These are phyloP conservation scores for Hypsizygus ulmarius DNA, from an alignment of 1,284 basidiomycete genomes.

Conservation along the genomic window DNA sequence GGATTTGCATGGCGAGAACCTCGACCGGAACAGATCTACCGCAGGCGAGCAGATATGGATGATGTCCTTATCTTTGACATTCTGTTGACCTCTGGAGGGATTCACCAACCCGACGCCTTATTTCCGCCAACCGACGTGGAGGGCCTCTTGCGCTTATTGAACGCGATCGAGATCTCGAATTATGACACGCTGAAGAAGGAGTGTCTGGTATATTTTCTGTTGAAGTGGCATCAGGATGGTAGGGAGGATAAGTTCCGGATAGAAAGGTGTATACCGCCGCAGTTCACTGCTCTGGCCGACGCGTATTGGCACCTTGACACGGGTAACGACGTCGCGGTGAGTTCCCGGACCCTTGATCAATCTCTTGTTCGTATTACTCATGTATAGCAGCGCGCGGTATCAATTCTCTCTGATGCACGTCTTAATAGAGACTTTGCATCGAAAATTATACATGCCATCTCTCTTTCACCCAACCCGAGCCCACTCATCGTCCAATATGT, in stretches of 20 bases:
- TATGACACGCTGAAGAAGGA: constrained; percentile 78
- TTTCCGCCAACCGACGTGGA: constrained; percentile 65
- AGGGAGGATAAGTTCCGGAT: constrained; percentile 54
- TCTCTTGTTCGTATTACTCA: constrained; percentile 4
- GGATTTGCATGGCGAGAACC: constrained; percentile 52
- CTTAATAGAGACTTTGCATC: constrained; percentile 71
- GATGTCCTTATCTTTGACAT: constrained; percentile 73
- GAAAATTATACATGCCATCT: constrained; percentile 69
- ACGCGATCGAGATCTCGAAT: constrained; percentile 54
- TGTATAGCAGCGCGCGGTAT: constrained; percentile 56
- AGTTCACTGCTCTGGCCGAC: constrained; percentile 68
- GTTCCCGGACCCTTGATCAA: constrained; percentile 26
- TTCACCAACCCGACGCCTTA: constrained; percentile 51
- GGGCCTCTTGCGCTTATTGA: constrained; percentile 52
- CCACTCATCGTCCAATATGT: constrained; percentile 65
- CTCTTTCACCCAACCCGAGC: constrained; percentile 47
- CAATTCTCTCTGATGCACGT: constrained; percentile 68
- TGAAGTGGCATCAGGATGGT: constrained; percentile 71
- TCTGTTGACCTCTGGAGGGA: constrained; percentile 61
- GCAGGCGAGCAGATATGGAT: constrained; percentile 56
- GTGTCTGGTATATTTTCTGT: constrained; percentile 71
- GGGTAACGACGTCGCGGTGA: constrained; percentile 57
- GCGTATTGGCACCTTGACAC: constrained; percentile 80
- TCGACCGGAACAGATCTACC: constrained; percentile 51
- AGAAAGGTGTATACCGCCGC: constrained; percentile 63